Evolutionary conservation across 2,329 filamentous ascomycete genomes (phyloP), one percentile per base, ranked within the genome.

Genomic region (Huntiella savannae): DNA sequence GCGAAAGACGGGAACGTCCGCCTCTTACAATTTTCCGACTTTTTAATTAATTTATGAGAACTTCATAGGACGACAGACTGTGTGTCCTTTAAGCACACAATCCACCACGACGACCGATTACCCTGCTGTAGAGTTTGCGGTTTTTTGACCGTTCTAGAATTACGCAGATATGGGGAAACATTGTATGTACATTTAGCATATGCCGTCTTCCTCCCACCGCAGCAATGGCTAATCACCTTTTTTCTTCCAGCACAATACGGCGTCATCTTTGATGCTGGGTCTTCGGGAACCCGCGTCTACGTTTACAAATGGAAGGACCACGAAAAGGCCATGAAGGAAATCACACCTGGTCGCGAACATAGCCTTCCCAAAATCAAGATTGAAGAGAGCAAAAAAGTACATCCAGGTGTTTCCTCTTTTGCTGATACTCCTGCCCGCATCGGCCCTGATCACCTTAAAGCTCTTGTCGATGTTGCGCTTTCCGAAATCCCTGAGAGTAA

Each of bases 241-340:
- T 22, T 16, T 45, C 17, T 33, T 19, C 34, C 51, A 76, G 72
- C 69, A 58, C 71, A 75, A 66, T 95, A 92, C 70, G 91, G 87
- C 59, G 83, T 96, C 56, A 87, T 98, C 59, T 75, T 98, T 58
- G 91, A 98, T 71, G 91, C 91, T 60, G 91, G 91, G 55, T 96
- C 91, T 62, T 96, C 91, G 62, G 88, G 91, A 60, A 96, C 88
- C 56, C 82, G 91, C 59, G 72, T 94, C 52, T 85, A 98, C 62
- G 76, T 98, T 49, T 98, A 98, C 65, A 76, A 79, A 62, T 98
- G 91, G 91, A 75, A 87, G 57, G 81, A 92, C 57, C 77, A 78
- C 52, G 67, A 74, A 55, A 69, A 76, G 51, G 45, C 52, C 12
- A 48, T 54, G 3, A 55, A 63, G 22, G 49, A 47, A 40, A 33